These are phyloP conservation scores for Neoboletus subvelutipes DNA, from an alignment of 768 basidiomycete species.

Conservation along the genomic window DNA sequence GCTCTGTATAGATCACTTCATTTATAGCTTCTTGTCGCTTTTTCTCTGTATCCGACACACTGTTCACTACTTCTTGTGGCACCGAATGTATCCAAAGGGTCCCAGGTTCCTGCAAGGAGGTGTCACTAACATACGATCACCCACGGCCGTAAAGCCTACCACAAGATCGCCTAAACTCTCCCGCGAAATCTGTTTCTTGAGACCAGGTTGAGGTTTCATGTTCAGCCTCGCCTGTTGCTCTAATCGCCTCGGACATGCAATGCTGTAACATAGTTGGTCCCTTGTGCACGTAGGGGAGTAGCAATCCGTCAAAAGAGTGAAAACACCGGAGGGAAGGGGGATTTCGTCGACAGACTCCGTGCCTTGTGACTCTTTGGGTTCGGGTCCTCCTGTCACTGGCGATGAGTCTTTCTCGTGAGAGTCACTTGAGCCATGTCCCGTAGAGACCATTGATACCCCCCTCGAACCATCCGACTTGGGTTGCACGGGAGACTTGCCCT, in stretches of 20 bases:
- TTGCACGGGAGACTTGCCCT: constrained; percentile 30
- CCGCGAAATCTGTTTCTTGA: constrained; percentile 79
- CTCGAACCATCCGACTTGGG: constrained; percentile 16
- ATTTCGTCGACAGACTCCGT: constrained; percentile 56
- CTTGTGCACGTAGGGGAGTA: constrained; percentile 97
- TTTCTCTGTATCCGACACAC: constrained; percentile 91
- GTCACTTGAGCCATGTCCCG: constrained; percentile 35
- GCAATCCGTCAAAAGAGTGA: constrained; percentile 94
- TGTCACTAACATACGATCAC: constrained; percentile 5
- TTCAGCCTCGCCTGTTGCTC: constrained; percentile 95
- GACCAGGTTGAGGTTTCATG: constrained; percentile 89
- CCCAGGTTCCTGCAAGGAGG: constrained; percentile 62
- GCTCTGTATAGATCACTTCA: constrained; percentile 90
- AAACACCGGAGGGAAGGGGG: constrained; percentile 87
- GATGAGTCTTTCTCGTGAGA: constrained; percentile 37
- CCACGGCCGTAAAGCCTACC: constrained; percentile 38
- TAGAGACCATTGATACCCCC: constrained; percentile 27
- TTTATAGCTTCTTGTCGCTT: constrained; percentile 97
- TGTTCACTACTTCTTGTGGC: constrained; percentile 89
- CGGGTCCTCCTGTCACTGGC: constrained; percentile 22
- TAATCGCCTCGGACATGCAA: constrained; percentile 89
- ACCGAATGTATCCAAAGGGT: constrained; percentile 96
- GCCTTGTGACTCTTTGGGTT: constrained; percentile 35
- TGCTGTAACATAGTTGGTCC: constrained; percentile 95
- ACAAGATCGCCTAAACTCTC: constrained; percentile 81